Base-by-base conservation (phyloP, 1,139 yeast genomes). In the Taphrina sp. region DNA sequence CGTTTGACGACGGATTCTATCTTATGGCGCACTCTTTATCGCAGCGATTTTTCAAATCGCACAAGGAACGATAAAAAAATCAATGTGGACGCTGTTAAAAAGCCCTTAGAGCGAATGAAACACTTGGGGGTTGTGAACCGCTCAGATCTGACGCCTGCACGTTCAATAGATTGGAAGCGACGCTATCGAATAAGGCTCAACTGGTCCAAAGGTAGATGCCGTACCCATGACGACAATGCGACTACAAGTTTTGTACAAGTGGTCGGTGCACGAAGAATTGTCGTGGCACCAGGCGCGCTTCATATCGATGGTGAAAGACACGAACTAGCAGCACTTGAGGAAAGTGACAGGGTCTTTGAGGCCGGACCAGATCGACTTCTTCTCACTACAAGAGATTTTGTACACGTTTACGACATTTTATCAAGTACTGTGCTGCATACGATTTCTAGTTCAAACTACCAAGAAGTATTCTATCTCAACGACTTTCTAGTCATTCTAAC, bases 111-210 rank as follows among this genome's bases (percentile, higher is more conserved):
- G 31, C 31, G 31, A 26, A 26, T 26, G 31, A 26, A 26, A 26
- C 31, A 12, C 7, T 12, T 26, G 10, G 31, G 31, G 7, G 12
- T 12, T 12, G 12, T 26, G 7, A 12, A 7, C 31, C 7, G 12
- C 7, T 12, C 7, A 26, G 31, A 26, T 12, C 12, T n/a, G n/a
- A 26, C 31, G 31, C 7, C 31, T 12, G 31, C 12, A 26, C 31
- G 31, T n/a, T 23, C 20, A 8, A 26, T 29, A 7, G 37, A 41
- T 12, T 49, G 54, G 54, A 20, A 42, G 35, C n/a, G 22, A 35
- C 29, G 54, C 5, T 49, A 49, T 17, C 38, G 26, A 7, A 39
- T 49, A 8, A 33, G 54, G 17, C 39, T 46, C 19, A 49, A 49
- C 14, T 49, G 54, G 54, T 29, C 23, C n/a, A 19, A 22, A 3